phyloP scores from a whole-genome alignment of 495 filamentous ascomycete genomes.

The Staphylotrichum longicolle region DNA sequence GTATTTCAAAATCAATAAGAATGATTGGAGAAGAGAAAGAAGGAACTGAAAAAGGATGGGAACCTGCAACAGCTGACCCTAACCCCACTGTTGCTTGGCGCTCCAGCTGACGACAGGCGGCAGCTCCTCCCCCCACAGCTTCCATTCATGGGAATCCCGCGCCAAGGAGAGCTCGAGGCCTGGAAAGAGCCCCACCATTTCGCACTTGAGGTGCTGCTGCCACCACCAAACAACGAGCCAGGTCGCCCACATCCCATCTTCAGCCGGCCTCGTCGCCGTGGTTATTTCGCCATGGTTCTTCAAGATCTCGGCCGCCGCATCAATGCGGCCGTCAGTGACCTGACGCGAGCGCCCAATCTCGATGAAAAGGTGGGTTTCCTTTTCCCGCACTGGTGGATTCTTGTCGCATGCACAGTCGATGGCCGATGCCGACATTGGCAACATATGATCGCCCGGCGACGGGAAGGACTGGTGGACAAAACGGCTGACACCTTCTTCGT shows the following conservation, averaged over 20 bases:
- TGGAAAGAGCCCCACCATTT: background rate
- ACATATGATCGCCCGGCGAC: background rate
- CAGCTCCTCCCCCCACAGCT: no score
- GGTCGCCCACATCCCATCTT: background rate
- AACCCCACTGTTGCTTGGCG: no score
- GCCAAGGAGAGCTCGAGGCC: no score
- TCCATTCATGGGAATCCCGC: no score
- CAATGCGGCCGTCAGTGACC: constrained; percentile 90
- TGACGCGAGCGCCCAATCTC: constrained; percentile 85
- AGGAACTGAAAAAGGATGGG: no score
- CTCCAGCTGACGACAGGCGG: no score
- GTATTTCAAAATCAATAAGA: no score
- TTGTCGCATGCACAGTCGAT: no score
- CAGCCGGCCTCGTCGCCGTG: constrained; percentile 21
- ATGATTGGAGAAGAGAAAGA: no score
- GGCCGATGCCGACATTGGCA: background rate
- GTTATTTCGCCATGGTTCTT: constrained; percentile 71
- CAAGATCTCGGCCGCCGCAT: constrained; percentile 98
- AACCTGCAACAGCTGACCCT: no score
- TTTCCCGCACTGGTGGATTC: background rate
- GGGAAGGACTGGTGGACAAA: background rate
- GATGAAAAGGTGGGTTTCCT: constrained; percentile 78
- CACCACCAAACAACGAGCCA: background rate
- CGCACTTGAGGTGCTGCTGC: no score
- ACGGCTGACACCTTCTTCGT: constrained; percentile 7